Evolutionary conservation across 2,329 filamentous ascomycete genomes (phyloP), one percentile per base, ranked within the genome.

Genomic region (Fusarium ambrosium): DNA sequence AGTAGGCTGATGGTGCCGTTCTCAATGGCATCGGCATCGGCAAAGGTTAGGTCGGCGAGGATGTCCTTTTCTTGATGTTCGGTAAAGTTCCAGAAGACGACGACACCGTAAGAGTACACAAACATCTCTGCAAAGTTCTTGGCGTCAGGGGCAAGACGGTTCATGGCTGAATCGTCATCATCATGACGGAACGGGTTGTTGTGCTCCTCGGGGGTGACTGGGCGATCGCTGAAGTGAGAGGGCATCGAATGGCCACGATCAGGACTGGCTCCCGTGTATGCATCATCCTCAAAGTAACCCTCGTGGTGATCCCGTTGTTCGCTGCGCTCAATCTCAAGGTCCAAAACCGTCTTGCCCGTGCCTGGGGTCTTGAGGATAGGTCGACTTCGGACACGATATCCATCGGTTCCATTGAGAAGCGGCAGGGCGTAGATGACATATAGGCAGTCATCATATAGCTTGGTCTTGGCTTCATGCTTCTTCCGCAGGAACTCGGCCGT

Each of bases 21-120:
- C 66, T 90, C 91, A 75, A 91, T 60, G 64, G 90, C 91, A 75
- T 92, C 78, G 64, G 90, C 91, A 75, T 92, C 90, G 13, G 94
- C 94, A 84, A 99, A 98, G 1, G 95, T 97, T 64, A 99, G 87
- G 82, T 99, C 97, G 43, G 97, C 97, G 24, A 99, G 89, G 56
- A 98, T 94, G 79, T 98, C 95, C 83, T 98, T 98, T 82, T 99
- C 97, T 82, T 99, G 97, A 74, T 93, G 90, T 82, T 98, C 95
- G 13, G 94, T 96, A 78, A 99, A 98, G 82, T 99, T 99, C 97
- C 97, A 99, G 82, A 99, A 98, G 6, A 99, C 97, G 0, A 97
- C 96, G 1, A 99, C 96, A 22, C 97, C 97, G 80, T 99, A 99
- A 18, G 94, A 96, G 83, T 97, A 98, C 78, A 99, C 93, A 81